Conservation (phyloP, 1,284 basidiomycete species). For the Wallemia ichthyophaga region DNA sequence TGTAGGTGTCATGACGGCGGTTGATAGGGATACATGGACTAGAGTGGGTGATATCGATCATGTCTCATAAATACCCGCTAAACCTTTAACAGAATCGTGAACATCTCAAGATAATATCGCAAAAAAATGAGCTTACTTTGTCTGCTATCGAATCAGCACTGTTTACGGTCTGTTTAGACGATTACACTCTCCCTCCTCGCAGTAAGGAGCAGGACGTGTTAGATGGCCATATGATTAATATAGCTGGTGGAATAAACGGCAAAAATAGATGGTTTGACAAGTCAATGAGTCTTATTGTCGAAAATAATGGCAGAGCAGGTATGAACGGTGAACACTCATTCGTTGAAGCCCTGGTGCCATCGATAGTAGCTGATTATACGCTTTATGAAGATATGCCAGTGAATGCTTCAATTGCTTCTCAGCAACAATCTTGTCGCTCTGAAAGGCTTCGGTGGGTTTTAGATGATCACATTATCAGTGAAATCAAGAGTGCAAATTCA, state of each 20-base stretch:
- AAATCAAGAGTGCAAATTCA: constrained; percentile 29
- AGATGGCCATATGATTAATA: constrained; percentile 47
- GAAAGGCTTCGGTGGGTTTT: constrained; percentile 42
- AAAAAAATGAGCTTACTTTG: constrained; percentile 29
- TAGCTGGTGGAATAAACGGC: constrained; percentile 33
- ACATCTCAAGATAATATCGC: constrained; percentile 35
- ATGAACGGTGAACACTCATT: constrained; percentile 80
- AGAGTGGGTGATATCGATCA: constrained; percentile 21
- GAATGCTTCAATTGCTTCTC: constrained; percentile 8
- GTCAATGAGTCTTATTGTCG: constrained; percentile 48
- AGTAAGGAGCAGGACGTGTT: constrained; percentile 21
- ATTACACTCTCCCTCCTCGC: constrained; percentile 24
- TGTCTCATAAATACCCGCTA: constrained; percentile 8
- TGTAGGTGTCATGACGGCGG: constrained; percentile 45
- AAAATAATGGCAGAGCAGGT: constrained; percentile 56
- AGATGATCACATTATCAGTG: constrained; percentile 28
- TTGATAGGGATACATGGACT: constrained; percentile 58
- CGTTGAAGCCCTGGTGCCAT: constrained; percentile 69
- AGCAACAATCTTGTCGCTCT: constrained; percentile 1
- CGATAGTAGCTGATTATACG: constrained; percentile 61
- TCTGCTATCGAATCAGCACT: constrained; percentile 39
- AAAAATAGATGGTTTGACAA: constrained; percentile 87
- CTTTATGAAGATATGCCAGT: constrained; percentile 18
- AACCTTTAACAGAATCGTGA: constrained; percentile 28
- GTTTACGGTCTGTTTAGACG: constrained; percentile 36